Evolutionary conservation across 305 asterid genomes (phyloP), one percentile per base, ranked within the genome.

Genomic region (Coffea humblotiana): DNA sequence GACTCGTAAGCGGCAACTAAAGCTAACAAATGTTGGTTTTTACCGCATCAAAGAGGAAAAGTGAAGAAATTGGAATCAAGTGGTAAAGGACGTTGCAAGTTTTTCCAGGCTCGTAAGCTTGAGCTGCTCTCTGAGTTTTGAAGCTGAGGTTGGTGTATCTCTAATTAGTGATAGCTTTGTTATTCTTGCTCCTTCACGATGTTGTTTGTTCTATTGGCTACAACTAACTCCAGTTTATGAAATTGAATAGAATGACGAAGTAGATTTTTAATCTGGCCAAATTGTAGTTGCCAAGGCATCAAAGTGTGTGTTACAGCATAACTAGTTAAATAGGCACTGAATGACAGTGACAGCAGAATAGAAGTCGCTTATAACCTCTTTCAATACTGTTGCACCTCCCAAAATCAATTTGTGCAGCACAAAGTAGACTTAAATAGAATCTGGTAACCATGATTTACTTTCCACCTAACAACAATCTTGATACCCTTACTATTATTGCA

Each of bases 101-200:
- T 96, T 86, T 92, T 96, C 82, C 98, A 90, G 84, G 86, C 98
- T 86, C 98, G 99, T 79, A 94, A 96, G 86, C 98, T 96, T 23
- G 94, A 96, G 88, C 88, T 88, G 58, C 89, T 96, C 75, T 76
- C 90, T 40, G 86, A 90, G 79, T 94, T 96, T 84, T 94, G 87
- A 83, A 82, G 80, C 76, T 67, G 51, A 35, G 35, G 13, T 76
- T 51, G 74, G 40, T 9, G 14, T 10, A 19, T 71, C 48, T 48
- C 61, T 13, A 21, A 13, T 27, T 2, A 71, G 54, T 18, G 4
- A 52, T 23, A 37, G 45, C 69, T 65, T 61, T 25, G n/a, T 40
- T n/a, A 52, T 45, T 49, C 48, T n/a, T 49, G 9, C 21, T 21
- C 27, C n/a, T 32, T 47, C 16, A 7, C 18, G 19, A 19, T 18